These are phyloP conservation scores for Apiosordaria backusii DNA, from an alignment of 495 filamentous ascomycete species.

Conservation along the genomic window DNA sequence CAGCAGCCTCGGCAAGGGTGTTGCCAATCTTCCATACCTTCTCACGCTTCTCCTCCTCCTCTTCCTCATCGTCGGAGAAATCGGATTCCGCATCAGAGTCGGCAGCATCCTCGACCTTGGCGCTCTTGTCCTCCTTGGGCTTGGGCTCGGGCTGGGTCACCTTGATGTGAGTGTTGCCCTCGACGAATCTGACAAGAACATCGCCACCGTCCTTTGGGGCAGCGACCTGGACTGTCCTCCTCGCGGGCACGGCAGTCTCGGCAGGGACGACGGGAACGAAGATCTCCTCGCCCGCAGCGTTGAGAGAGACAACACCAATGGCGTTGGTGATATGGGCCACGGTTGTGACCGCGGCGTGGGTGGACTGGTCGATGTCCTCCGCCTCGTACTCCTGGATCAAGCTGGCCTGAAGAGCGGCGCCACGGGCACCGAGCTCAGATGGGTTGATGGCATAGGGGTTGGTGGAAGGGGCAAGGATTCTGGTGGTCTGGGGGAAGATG, in stretches of 20 bases:
- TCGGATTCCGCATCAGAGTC: conserved; percentile 56
- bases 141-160: conserved; percentile 80
- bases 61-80: conserved; percentile 63
- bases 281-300: conserved; percentile 54
- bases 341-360: conserved; percentile 90
- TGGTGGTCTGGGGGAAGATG: conserved; percentile 78
- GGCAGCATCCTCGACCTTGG: conserved; percentile 43
- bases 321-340: conserved; percentile 85
- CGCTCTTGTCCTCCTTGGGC: conserved; percentile 56
- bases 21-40: conserved; percentile 88
- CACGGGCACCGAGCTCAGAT: conserved; percentile 80
- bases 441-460: conserved; percentile 79
- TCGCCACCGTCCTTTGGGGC: conserved; percentile 76
- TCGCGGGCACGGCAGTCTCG: conserved; percentile 86
- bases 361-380: conserved; percentile 92
- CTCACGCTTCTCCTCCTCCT: conserved; percentile 82
- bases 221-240: conserved; percentile 71
- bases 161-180: conserved; percentile 85
- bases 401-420: conserved; percentile 92
- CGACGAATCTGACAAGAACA: conserved; percentile 79
- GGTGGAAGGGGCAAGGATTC: conserved; percentile 78
- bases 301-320: conserved; percentile 79
- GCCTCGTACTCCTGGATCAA: conserved; percentile 87
- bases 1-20: conserved; percentile 78
- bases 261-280: conserved; percentile 77